phyloP scores from a whole-genome alignment of 805 yeast species.

The Saturnispora zaruensis region DNA sequence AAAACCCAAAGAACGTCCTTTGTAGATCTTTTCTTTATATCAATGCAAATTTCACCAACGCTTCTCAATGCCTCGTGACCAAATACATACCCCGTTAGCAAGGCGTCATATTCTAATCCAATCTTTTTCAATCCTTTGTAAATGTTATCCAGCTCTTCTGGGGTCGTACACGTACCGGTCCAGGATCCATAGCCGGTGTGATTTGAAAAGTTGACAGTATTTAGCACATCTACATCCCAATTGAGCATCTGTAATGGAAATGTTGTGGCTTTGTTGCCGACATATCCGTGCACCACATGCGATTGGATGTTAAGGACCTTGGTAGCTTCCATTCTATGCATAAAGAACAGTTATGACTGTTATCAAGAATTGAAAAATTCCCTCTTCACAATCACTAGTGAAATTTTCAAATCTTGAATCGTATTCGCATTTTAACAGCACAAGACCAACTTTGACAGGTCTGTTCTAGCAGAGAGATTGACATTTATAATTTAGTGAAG shows the following conservation, averaged over 20 bases:
- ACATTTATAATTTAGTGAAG: too few relatives aligned
- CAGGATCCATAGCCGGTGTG: constrained; percentile 64
- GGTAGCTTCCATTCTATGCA: not conserved
- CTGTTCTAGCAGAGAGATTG: not conserved
- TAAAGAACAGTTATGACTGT: not conserved
- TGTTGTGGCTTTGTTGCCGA: constrained; percentile 59
- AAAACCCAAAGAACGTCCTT: constrained; percentile 42
- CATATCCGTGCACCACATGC: constrained; percentile 68
- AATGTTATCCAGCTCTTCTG: constrained; percentile 32
- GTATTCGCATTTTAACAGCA: not conserved
- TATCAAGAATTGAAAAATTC: not conserved
- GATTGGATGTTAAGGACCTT: constrained; percentile 49
- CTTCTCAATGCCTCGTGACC: constrained; percentile 41
- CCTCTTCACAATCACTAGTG: not conserved
- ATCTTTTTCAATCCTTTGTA: constrained; percentile 32
- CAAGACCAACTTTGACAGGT: not conserved
- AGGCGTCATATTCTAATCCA: constrained; percentile 39
- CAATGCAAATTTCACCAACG: constrained; percentile 31
- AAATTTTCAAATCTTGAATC: not conserved
- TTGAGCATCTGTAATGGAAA: constrained; percentile 58
- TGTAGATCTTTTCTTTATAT: constrained; percentile 28
- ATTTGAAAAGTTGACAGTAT: constrained; percentile 59
- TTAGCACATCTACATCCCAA: constrained; percentile 61
- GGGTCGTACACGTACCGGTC: constrained; percentile 37
- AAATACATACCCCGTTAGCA: constrained; percentile 64